Evolutionary conservation across 768 basidiomycete species (phyloP), one percentile per base, ranked within the genome.

Genomic region (Mycena pura): DNA sequence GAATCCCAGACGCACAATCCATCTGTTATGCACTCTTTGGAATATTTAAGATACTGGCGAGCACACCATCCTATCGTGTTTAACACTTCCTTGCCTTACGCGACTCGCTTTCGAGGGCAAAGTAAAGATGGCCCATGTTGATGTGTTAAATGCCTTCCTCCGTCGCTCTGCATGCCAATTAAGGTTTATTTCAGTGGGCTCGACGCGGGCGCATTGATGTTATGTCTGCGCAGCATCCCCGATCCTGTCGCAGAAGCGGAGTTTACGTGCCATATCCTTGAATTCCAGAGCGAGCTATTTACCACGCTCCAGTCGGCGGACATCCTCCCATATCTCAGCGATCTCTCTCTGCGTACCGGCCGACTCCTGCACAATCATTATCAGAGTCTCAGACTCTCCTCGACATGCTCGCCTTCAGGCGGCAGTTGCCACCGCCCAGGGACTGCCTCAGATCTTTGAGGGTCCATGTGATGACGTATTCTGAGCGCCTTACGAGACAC

Each of bases 41-140:
- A 51, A 40, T 36, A 40, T 5, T 28, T 58, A 2, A 8, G 21
- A 3, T 49, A n/a, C n/a, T n/a, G n/a, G 15, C 1, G 27, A 39
- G 10, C 4, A 3, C n/a, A 21, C 31, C 17, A 21, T 60, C 14
- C 22, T 60, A 10, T 15, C 38, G 24, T 15, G 31, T n/a, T 27
- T 60, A 22, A 52, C 43, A 15, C 58, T 60, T 13, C 58, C 58
- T 6, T 50, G 34, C 14, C 58, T 60, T 24, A 17, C 25, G 8
- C 40, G 21, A 3, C 50, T 60, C 7, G 13, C n/a, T 10, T 9
- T 55, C 29, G 22, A 19, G 19, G 24, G 11, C 17, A 28, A 1
- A 5, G 9, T 7, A 1, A 10, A 21, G 6, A 21, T 3, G 10
- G 7, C 22, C 6, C 1, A 32, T 22, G n/a, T 14, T 13, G 7